Base-by-base conservation (phyloP, 768 basidiomycete genomes). In the Russula emetica region DNA sequence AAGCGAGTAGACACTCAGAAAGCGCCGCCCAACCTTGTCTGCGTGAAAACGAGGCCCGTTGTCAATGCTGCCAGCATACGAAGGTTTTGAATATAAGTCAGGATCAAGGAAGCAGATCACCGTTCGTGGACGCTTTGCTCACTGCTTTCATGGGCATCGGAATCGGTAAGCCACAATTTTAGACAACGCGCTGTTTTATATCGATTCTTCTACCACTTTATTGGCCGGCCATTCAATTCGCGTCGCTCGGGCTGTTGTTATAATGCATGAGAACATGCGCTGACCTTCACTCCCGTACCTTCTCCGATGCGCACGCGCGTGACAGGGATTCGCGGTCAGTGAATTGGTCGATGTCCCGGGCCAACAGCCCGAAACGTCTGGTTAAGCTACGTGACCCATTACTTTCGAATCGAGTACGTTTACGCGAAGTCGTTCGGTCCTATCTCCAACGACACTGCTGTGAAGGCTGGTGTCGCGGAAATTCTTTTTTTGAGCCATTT, bases 81-180 rank as follows among this genome's bases (percentile, higher is more conserved):
- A 50, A 13, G 14, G 22, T 40, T 10, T 4, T 26, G 1, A 44
- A n/a, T 26, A 34, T 30, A 24, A 30, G n/a, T 11, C 38, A 60
- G 16, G 28, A 50, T 38, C 51, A n/a, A 22, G 51, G 57, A 30
- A 11, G 22, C 38, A 68, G 74, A 49, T 67, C 67, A 49, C 60
- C 38, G 22, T 34, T 58, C 16, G 3, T 60, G 61, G 67, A 68
- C 8, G 67, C 67, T 20, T 24, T 58, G 3, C 54, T 68, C 40
- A 50, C 67, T 10, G 58, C 67, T 13, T 28, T 68, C 8, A 68
- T 66, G 67, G 65, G 67, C 22, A 63, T 68, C 8, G 65, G 65
- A 28, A 66, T 68, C 26, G 67, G 71, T 51, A 58, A 70, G 73
- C 70, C 16, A 40, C 14, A 30, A 30, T 34, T 51, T 49, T 42